Evolutionary conservation across 148 eudicot species (phyloP).

Genomic region (Rhododendron vialii): DNA sequence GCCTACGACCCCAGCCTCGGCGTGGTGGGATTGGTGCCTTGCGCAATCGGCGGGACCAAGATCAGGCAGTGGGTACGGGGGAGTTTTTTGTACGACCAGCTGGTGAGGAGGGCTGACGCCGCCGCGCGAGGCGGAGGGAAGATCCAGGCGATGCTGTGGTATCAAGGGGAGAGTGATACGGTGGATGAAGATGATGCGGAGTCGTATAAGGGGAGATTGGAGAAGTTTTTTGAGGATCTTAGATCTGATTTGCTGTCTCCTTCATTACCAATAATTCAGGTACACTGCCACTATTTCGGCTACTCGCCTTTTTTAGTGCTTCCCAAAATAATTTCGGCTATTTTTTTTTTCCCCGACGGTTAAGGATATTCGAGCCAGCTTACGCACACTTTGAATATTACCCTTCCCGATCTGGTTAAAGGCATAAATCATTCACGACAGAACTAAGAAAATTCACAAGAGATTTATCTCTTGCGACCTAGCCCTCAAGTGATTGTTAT

Average conservation of each 20-base stretch:
- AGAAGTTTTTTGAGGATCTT: slow-evolving; percentile 21
- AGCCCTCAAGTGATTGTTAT: too few relatives aligned
- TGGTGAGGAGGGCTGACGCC: slow-evolving; percentile 26
- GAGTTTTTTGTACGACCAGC: slow-evolving; percentile 10
- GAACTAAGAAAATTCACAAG: too few relatives aligned
- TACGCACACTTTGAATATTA: too few relatives aligned
- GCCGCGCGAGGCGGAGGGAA: slow-evolving; percentile 28
- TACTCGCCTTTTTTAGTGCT: too few relatives aligned
- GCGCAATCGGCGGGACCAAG: slow-evolving; percentile 45
- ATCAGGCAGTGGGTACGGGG: slow-evolving; percentile 32
- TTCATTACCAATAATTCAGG: slow-evolving; percentile 21
- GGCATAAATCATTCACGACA: too few relatives aligned
- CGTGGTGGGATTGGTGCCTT: slow-evolving; percentile 33
- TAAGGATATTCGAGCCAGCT: too few relatives aligned
- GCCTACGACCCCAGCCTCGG: slow-evolving; percentile 8
- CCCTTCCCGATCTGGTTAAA: too few relatives aligned
- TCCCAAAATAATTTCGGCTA: too few relatives aligned
- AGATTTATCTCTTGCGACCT: too few relatives aligned
- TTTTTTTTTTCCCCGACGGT: too few relatives aligned
- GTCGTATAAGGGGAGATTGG: slow-evolving; percentile 14
- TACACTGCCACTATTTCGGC: background rate
- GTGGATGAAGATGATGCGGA: slow-evolving; percentile 12
- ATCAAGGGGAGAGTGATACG: slow-evolving; percentile 47
- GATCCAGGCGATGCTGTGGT: slow-evolving; percentile 36
- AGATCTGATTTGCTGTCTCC: slow-evolving; percentile 26